Base-by-base conservation (phyloP, 306 rosid genomes). In the Pyrus pyrifolia region DNA sequence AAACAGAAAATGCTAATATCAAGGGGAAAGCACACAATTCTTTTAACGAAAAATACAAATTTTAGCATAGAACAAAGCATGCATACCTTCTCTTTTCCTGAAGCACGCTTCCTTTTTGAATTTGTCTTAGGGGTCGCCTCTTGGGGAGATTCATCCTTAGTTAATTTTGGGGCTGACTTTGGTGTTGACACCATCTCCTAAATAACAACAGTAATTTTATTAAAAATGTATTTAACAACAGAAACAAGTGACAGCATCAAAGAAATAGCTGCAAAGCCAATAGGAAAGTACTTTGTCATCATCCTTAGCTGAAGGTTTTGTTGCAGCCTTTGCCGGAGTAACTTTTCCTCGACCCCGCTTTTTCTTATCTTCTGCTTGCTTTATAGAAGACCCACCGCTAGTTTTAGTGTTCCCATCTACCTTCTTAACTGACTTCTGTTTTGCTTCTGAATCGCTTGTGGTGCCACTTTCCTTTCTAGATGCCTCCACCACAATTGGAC, bases 41-140 rank as follows among this genome's bases (percentile, higher is more conserved):
- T 49, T 21, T 51, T 45, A 27, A 19, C 21, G 17, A 40, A 59
- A 30, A 14, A 40, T 9, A 23, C 35, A 40, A 57, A 38, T 40
- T 25, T 1, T 15, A 2, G 40, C 18, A 23, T 12, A 60, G 29
- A 6, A 12, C 25, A 13, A 74, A 49, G 18, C 38, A 8, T 55
- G 18, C 75, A 30, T 74, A 91, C 97, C 62, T 87, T 89, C 86
- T 70, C 94, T 80, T 91, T 91, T 57, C 83, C 85, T 42, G 88
- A 74, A 76, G 87, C 80, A 23, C 79, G 91, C 81, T 91, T 94
- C 85, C 96, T 86, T 88, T 94, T 94, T 79, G 85, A 81, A 79
- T 62, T 83, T 65, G 85, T 67, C 89, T 84, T 91, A 0, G 90
- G 82, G 71, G 89, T 83, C 84, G 75, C 86, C 83, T 87, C 90